Evolutionary conservation across 2,329 filamentous ascomycete genomes (phyloP), one percentile per base, ranked within the genome.

Genomic region (Dendryphion nanum): DNA sequence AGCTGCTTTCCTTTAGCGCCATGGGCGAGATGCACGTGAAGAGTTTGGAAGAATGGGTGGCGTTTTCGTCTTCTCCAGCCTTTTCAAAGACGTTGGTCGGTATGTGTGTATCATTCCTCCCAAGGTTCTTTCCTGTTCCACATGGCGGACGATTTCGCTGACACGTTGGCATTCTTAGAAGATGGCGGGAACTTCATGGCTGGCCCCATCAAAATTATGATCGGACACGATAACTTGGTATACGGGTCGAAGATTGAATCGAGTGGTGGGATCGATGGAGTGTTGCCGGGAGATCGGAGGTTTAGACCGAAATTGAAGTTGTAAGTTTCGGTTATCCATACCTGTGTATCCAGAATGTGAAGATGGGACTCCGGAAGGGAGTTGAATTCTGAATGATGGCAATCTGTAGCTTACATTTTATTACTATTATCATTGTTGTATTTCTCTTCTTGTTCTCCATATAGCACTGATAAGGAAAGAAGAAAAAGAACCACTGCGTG

Each of bases 1-100:
- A 47, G n/a, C 35, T 37, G 5, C 21, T 51, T 12, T 18, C 35
- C 18, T 45, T 38, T 24, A 46, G 47, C 31, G 44, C 30, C 5
- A 44, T 52, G 30, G 44, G 46, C 13, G 46, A 51, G 18, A 42
- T 51, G 40, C 40, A 49, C 33, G 35, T 49, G 15, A 49, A 45
- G 35, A 51, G 41, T 32, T 17, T 49, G 26, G 42, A 47, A 1
- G 40, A 51, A 17, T 50, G 41, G 42, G 19, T 51, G 7, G 29
- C 23, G 24, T 50, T 49, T 33, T 38, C 41, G 28, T 33, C 14
- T 10, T 42, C 40, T 15, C 37, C 37, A 4, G 35, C 38, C 4
- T 51, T 47, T 34, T 16, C 23, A 4, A 34, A 38, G 24, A 41
- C 42, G 16, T 30, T 50, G 13, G n/a, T 37, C 18, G 13, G 44